Evolutionary conservation across 1,139 yeast species (phyloP), one percentile per base, ranked within the genome.

Genomic region (Kodamaea arcana): DNA sequence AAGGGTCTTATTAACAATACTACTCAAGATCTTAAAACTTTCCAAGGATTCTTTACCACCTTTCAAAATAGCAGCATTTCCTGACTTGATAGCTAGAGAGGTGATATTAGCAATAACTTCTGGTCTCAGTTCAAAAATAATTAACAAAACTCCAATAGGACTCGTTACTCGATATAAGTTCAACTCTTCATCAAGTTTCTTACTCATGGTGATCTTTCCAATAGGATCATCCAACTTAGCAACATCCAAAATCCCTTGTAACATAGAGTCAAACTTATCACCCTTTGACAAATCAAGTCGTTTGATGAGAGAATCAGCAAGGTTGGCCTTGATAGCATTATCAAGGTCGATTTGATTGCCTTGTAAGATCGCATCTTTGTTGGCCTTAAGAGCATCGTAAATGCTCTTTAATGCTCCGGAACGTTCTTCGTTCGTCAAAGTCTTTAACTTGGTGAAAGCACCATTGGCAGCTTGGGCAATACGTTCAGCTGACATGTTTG

Each of bases 101-200:
- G 97, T 83, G 52, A 94, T 92, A 57, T 94, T 94, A 36, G 98
- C 98, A 65, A 94, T 92, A 12, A 94, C 98, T 56, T 94, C 99
- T 21, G 99, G 99, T 51, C 99, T 78, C 27, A 95, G 81, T 62
- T 94, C 99, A 55, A 94, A 94, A 40, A 94, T 94, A 33, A 94
- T 90, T 43, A 94, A 69, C 34, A 94, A 60, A 0, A 88, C 97
- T 11, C 99, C 99, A 7, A 94, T 88, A 12, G 98, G 98, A 21
- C 96, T 83, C 4, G 96, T 83, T 11, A 92, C 73, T 50, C 95
- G 68, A 58, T 80, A 83, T 42, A 94, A 67, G 35, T 80, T 83
- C 46, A 94, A 73, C 5, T 86, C 94, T 32, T 87, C 94, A 56
- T 94, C 99, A 27, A 94, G 67, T 56, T 86, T 77, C 27, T 82